A percentile compares a stretch with the other conserved stretches of the same genome.
These are phyloP conservation scores for Penicillium canariense DNA, from an alignment of 495 filamentous ascomycete species.

Conservation along the genomic window DNA sequence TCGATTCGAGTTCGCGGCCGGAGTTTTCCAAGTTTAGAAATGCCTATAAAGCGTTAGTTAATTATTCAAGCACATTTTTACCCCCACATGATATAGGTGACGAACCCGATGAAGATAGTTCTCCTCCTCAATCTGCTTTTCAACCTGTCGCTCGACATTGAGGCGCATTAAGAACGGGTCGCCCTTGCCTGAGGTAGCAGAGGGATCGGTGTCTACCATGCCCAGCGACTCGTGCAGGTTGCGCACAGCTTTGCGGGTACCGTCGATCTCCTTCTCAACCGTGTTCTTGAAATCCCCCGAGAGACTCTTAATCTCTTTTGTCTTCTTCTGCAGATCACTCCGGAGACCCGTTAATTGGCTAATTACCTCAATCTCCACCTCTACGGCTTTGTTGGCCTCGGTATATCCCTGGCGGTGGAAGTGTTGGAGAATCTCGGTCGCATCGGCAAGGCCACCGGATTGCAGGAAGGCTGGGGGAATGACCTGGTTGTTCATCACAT, in stretches of 20 bases:
- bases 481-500: conserved; percentile 76
- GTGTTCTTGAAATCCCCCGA: conserved; percentile 91
- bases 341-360: conserved; percentile 79
- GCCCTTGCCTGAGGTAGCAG: conserved; percentile 72
- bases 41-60: conserved; percentile 55
- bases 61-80: neutral
- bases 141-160: conserved; percentile 81
- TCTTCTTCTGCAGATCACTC: conserved; percentile 88
- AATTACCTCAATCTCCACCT: conserved; percentile 90
- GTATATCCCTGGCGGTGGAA: conserved; percentile 79
- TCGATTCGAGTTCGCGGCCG: conserved; percentile 89
- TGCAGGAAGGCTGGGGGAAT: conserved; percentile 69
- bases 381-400: conserved; percentile 84
- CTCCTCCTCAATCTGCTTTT: conserved; percentile 92
- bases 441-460: conserved; percentile 81
- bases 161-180: conserved; percentile 88
- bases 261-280: conserved; percentile 56
- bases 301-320: conserved; percentile 93
- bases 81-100: conserved; percentile 10
- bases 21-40: conserved; percentile 94
- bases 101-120: conserved; percentile 91
- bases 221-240: conserved; percentile 77
- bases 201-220: conserved; percentile 71
- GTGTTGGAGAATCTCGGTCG: conserved; percentile 71
- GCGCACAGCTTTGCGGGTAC: conserved; percentile 63